Evolutionary conservation across 2,329 filamentous ascomycete species (phyloP).

Genomic region (Fusarium hostae): DNA sequence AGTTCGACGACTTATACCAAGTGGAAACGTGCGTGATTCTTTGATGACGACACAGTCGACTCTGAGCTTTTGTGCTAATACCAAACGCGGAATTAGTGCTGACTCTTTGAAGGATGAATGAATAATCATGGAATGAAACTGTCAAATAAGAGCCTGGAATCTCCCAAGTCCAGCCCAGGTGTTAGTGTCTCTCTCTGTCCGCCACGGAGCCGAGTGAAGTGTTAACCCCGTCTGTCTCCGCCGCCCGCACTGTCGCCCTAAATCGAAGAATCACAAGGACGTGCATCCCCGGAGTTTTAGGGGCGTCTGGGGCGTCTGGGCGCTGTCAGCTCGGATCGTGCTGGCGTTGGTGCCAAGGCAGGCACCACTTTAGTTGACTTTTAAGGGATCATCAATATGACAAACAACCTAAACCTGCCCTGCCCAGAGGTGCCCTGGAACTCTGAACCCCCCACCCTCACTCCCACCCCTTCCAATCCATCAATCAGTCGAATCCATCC

Average conservation of each 20-base stretch:
- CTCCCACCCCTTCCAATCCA: conserved; percentile 7
- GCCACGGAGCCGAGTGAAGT: background rate
- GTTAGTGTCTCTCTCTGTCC: background rate
- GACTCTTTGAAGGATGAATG: conserved; percentile 17
- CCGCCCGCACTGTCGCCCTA: conserved; percentile 14
- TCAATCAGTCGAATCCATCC: background rate
- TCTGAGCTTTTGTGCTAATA: conserved; percentile 2
- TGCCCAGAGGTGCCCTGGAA: background rate
- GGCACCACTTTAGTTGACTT: background rate
- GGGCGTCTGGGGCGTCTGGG: background rate
- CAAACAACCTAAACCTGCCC: background rate
- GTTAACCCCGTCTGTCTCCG: background rate
- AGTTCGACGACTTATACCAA: background rate
- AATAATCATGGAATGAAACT: conserved; percentile 16
- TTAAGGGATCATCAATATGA: conserved; percentile 28
- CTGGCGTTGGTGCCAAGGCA: conserved; percentile 27
- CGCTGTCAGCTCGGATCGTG: conserved; percentile 20
- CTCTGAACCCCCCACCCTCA: background rate
- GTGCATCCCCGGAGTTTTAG: conserved; percentile 21
- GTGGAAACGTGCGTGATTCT: conserved; percentile 13
- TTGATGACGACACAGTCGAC: conserved; percentile 31
- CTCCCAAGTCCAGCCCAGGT: background rate
- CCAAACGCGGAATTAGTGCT: conserved; percentile 31
- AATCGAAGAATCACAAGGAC: background rate
- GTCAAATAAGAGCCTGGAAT: conserved; percentile 10